Conservation (phyloP, 352 stramenopile genomes). For the Phytophthora podocarpi region DNA sequence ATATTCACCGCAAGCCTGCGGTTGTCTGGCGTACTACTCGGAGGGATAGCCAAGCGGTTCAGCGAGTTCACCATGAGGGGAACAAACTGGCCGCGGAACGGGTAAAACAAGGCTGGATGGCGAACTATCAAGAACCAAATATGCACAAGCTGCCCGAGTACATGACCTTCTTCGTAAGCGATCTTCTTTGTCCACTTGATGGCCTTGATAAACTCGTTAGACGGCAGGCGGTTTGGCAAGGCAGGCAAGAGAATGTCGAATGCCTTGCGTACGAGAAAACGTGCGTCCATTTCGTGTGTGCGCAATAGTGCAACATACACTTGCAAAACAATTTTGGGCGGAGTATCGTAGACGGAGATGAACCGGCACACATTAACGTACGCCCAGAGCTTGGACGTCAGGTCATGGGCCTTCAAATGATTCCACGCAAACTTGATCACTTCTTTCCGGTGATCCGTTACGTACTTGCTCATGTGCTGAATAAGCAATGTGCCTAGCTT, state of each 20-base stretch:
- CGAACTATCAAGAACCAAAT: conserved; percentile 97
- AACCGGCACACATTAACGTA: conserved; percentile 98
- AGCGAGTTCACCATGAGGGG: conserved; percentile 97
- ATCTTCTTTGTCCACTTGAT: conserved; percentile 99
- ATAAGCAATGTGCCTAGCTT: conserved; percentile 96
- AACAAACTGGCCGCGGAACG: conserved; percentile 93
- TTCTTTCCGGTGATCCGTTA: conserved; percentile 95
- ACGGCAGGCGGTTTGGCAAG: conserved; percentile 87
- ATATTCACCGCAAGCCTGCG: conserved; percentile 93
- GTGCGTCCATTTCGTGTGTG: conserved; percentile 94
- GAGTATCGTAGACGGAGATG: conserved; percentile 96
- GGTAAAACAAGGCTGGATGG: conserved; percentile 94
- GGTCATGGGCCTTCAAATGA: conserved; percentile 95
- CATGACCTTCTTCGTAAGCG: conserved; percentile 97
- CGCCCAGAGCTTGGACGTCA: conserved; percentile 96
- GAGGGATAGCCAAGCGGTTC: conserved; percentile 94
- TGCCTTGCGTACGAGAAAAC: conserved; percentile 93
- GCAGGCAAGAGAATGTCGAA: conserved; percentile 96
- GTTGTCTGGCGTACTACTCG: conserved; percentile 93
- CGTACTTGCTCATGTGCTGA: conserved; percentile 93
- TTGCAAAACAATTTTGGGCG: conserved; percentile 97
- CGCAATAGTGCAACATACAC: conserved; percentile 95
- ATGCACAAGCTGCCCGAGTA: conserved; percentile 95
- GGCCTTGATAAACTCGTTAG: conserved; percentile 94
- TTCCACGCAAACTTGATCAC: conserved; percentile 99